Evolutionary conservation across 176 grass and related monocot species (phyloP).

Genomic region (Cenchrus purpureus): DNA sequence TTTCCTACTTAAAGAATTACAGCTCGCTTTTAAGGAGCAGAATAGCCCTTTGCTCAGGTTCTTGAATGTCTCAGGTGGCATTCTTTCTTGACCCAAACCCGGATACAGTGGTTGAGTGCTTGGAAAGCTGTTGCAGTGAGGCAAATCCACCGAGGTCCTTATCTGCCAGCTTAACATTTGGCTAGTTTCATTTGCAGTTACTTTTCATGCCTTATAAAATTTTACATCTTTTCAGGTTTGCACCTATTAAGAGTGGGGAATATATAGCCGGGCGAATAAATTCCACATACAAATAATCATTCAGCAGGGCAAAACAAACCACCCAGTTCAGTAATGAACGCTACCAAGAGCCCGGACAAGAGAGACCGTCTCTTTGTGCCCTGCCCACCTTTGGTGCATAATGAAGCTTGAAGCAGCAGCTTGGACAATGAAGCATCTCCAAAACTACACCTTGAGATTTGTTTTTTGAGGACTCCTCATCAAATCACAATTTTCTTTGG

Average conservation of each 20-base stretch:
- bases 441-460: too few relatives aligned
- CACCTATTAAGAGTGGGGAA: conserved; percentile 57
- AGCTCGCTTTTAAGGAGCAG: background rate
- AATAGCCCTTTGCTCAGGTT: conserved; percentile 32
- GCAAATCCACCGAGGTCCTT: conserved; percentile 68
- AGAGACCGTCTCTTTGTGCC: background rate
- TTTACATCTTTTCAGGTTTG: conserved; percentile 53
- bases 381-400: background rate
- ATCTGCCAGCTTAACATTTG: background rate
- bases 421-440: conserved; percentile 29
- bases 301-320: background rate
- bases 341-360: background rate
- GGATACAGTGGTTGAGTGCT: conserved; percentile 69
- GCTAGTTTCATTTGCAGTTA: background rate
- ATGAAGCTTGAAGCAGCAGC: background rate
- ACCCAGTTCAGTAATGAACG: background rate
- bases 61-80: conserved; percentile 51
- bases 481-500: too few relatives aligned
- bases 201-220: background rate
- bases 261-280: conserved; percentile 59
- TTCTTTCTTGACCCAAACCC: conserved; percentile 72
- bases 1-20: background rate
- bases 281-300: conserved; percentile 53
- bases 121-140: conserved; percentile 74
- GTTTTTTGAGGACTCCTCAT: too few relatives aligned